Conservation (phyloP, 495 filamentous ascomycete species). For the Penicillium diatomitis region DNA sequence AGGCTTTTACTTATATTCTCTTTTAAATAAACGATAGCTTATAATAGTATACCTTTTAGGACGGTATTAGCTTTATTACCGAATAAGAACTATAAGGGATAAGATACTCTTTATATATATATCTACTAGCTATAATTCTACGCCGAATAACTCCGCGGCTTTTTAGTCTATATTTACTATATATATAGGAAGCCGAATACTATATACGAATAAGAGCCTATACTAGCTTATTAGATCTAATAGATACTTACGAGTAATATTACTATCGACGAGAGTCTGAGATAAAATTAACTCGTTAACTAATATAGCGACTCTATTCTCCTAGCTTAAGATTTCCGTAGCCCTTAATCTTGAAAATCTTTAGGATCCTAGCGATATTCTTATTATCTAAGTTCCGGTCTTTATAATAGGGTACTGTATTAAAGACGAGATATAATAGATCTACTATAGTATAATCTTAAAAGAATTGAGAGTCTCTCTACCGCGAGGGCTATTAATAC, state of each 20-base stretch:
- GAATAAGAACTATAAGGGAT: not conserved
- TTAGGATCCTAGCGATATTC: constrained; percentile 1
- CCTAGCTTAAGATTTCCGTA: constrained; percentile 5
- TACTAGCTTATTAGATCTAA: constrained; percentile 1
- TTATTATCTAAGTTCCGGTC: not conserved
- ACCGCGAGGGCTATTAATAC: not conserved
- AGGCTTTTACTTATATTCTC: constrained; percentile 7
- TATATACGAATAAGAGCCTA: not conserved
- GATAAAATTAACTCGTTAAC: constrained; percentile 1
- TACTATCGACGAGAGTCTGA: not conserved
- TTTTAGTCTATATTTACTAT: constrained; percentile 7
- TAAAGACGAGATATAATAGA: not conserved
- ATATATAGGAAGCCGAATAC: constrained; percentile 1
- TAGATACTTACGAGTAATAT: constrained; percentile 1
- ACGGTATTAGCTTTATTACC: not conserved
- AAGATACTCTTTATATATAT: constrained; percentile 7
- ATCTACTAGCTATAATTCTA: constrained; percentile 5
- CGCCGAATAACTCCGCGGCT: constrained; percentile 1
- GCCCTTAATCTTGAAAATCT: constrained; percentile 7
- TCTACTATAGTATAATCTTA: constrained; percentile 1
- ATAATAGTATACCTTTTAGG: constrained; percentile 1
- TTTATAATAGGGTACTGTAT: not conserved
- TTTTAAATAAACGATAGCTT: constrained; percentile 2
- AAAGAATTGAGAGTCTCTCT: constrained; percentile 2
- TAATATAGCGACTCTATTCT: constrained; percentile 1